Evolutionary conservation across 208 protist genomes (phyloP), one percentile per base, ranked within the genome.

Genomic region (Acanthamoeba lenticulata): DNA sequence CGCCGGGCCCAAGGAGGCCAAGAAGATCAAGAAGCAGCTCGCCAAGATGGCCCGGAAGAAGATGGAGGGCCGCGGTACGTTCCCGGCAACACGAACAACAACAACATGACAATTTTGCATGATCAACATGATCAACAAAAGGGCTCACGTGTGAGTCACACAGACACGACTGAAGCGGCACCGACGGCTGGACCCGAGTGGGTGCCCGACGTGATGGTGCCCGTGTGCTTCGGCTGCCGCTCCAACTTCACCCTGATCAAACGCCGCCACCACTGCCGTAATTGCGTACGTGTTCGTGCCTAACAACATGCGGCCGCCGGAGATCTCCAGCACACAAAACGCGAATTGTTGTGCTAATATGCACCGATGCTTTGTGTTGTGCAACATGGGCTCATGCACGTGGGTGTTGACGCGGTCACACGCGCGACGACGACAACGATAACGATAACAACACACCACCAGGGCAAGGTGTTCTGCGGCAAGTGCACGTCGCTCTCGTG

Each of bases 261-360:
- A 36, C 42, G 79, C 27, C 79, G 79, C n/a, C 79, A 89, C 15
- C 79, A 89, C 49, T 89, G 79, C 79, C 79, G 79, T 13, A 79
- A 79, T 27, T 79, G 69, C 69, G 69, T 79, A 79, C 60, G 60
- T 67, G 2, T 67, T 7, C 3, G n/a, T n/a, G 19, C 29, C 1
- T 4, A 67, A 34, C 60, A n/a, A n/a, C n/a, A n/a, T n/a, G n/a
- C n/a, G n/a, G n/a, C n/a, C n/a, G n/a, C n/a, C n/a, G n/a, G n/a
- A n/a, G n/a, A n/a, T n/a, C n/a, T n/a, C n/a, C n/a, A n/a, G n/a
- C n/a, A n/a, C n/a, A n/a, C n/a, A n/a, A 55, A 9, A 19, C 47
- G 47, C 21, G 45, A 5, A 49, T 49, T 49, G 45, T 49, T 49
- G 15, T 3, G n/a, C n/a, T n/a, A n/a, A n/a, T n/a, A n/a, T n/a